Percentiles rank a stretch among this genome's conserved stretches.
These are phyloP conservation scores for Tricholoma sp. DNA, from an alignment of 768 basidiomycete species.

Conservation along the genomic window DNA sequence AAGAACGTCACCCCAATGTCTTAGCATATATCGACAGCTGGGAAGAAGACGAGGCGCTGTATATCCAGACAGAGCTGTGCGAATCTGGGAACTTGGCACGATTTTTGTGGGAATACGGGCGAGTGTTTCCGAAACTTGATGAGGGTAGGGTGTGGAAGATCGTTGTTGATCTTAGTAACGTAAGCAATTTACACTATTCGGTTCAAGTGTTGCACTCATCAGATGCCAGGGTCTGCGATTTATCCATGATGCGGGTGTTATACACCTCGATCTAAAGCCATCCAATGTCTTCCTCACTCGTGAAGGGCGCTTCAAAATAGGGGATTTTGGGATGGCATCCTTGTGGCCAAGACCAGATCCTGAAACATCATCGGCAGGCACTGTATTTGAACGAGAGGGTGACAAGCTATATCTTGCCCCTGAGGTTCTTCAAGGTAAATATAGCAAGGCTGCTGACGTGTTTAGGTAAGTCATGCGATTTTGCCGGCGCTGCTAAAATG, in stretches of 20 bases:
- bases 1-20: conserved; percentile 68
- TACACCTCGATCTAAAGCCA: conserved; percentile 96
- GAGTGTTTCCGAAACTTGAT: conserved; percentile 76
- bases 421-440: conserved; percentile 88
- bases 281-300: conserved; percentile 92
- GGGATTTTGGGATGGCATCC: conserved; percentile 99
- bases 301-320: conserved; percentile 89
- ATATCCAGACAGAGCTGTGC: conserved; percentile 93
- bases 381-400: conserved; percentile 88
- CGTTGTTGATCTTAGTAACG: conserved; percentile 82
- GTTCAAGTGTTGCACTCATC: conserved; percentile 24
- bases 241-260: conserved; percentile 83
- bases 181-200: conserved; percentile 43
- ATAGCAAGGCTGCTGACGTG: conserved; percentile 92
- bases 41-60: conserved; percentile 87
- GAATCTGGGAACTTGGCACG: conserved; percentile 86
- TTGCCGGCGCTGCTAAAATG: conserved; percentile 18
- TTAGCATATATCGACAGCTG: conserved; percentile 90
- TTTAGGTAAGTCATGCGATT: conserved; percentile 74
- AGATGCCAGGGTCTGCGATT: conserved; percentile 71
- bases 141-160: conserved; percentile 97
- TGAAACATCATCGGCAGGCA: conserved; percentile 23
- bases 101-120: conserved; percentile 91
- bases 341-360: conserved; percentile 67
- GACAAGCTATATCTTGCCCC: conserved; percentile 97